Percentiles rank a stretch among this genome's conserved stretches.
phyloP scores from a whole-genome alignment of 202 grass and related monocot genomes.

The Miscanthus sacchariflorus region DNA sequence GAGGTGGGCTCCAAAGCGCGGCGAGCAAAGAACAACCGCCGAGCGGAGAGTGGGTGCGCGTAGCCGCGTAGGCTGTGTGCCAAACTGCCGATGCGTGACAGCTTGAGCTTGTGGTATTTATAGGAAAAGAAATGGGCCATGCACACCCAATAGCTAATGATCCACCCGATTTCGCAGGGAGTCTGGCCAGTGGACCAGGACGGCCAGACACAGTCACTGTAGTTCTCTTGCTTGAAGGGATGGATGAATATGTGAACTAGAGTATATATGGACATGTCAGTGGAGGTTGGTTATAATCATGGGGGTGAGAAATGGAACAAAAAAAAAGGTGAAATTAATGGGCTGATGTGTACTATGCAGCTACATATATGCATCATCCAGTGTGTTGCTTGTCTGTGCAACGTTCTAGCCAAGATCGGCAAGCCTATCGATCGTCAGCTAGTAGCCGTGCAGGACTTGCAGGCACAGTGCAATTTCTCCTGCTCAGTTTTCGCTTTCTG shows the following conservation, averaged over 20 bases:
- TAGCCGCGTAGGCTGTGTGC: not conserved
- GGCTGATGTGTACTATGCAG: not conserved
- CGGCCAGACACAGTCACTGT: not conserved
- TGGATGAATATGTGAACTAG: not conserved
- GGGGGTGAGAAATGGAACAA: not conserved
- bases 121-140: conserved; percentile 21
- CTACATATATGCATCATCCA: no score
- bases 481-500: no score
- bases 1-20: conserved; percentile 52
- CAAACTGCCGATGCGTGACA: conserved; percentile 4
- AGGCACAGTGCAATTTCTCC: no score
- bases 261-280: not conserved
- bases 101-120: conserved; percentile 31
- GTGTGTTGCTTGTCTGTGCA: no score
- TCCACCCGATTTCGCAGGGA: not conserved
- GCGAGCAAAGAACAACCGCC: not conserved
- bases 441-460: not conserved
- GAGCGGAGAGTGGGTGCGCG: not conserved
- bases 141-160: conserved; percentile 1
- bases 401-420: not conserved
- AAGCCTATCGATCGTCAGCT: not conserved
- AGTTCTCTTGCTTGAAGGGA: conserved; percentile 30
- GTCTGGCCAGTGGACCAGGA: not conserved
- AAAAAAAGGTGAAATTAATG: not conserved
- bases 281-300: not conserved